Percentiles rank a stretch among this genome's conserved stretches.
These are phyloP conservation scores for Exophiala sp. DNA, from an alignment of 2,329 filamentous ascomycete species.

Conservation along the genomic window DNA sequence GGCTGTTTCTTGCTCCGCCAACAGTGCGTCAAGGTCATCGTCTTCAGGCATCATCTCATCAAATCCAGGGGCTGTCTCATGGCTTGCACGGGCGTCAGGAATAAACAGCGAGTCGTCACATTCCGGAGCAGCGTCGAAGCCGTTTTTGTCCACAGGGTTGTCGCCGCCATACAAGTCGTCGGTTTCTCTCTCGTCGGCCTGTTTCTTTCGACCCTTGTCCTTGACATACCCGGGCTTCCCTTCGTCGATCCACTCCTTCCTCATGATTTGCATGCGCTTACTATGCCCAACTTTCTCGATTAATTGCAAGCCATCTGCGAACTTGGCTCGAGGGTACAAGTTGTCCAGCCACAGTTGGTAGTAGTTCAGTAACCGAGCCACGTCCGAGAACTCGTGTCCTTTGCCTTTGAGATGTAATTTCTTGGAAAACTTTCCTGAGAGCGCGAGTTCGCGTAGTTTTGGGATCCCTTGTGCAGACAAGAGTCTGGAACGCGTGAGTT, in stretches of 20 bases:
- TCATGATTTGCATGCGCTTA: slow-evolving; percentile 65
- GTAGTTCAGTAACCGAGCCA: slow-evolving; percentile 72
- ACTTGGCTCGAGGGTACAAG: slow-evolving; percentile 88
- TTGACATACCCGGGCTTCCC: slow-evolving; percentile 36
- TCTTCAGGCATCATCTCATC: slow-evolving; percentile 13
- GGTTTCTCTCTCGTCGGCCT: slow-evolving; percentile 13
- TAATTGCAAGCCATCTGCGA: slow-evolving; percentile 80
- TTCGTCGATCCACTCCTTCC: slow-evolving; percentile 80
- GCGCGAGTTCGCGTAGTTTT: slow-evolving; percentile 54
- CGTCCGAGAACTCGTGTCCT: slow-evolving; percentile 90
- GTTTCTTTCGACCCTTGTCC: slow-evolving; percentile 8
- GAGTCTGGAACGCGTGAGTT: slow-evolving; percentile 49
- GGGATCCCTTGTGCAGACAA: slow-evolving; percentile 78
- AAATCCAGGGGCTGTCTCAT: background rate
- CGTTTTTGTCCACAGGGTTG: background rate
- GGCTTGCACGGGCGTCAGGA: slow-evolving; percentile 5
- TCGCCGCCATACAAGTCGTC: slow-evolving; percentile 15
- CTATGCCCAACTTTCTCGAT: slow-evolving; percentile 91
- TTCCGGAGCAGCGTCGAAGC: background rate
- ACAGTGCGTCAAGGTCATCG: slow-evolving; percentile 24
- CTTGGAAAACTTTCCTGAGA: slow-evolving; percentile 22
- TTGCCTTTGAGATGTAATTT: slow-evolving; percentile 67
- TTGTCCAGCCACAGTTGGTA: slow-evolving; percentile 98
- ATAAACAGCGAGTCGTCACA: slow-evolving; percentile 20
- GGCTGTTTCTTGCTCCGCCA: slow-evolving; percentile 19